A percentile compares a stretch with the other conserved stretches of the same genome.
These are phyloP conservation scores for Arachis monticola DNA, from an alignment of 331 rosid genomes.

Conservation along the genomic window DNA sequence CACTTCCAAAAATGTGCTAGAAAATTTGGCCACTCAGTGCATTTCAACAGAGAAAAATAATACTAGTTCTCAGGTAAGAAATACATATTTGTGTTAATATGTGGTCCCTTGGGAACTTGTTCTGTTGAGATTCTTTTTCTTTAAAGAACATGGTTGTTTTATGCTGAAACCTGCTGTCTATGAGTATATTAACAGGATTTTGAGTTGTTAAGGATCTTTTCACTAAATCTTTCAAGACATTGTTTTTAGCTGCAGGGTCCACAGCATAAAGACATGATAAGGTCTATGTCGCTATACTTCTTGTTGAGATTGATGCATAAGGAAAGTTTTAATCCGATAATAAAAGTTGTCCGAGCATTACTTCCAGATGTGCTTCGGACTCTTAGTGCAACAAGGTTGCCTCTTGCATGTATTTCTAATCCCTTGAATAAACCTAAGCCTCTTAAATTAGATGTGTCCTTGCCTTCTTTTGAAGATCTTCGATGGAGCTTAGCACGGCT, in stretches of 20 bases:
- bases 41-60: slow-evolving; percentile 33
- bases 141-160: slow-evolving; percentile 19
- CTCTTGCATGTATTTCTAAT: slow-evolving; percentile 83
- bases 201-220: slow-evolving; percentile 29
- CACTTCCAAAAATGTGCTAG: slow-evolving; percentile 42
- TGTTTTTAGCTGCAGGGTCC: slow-evolving; percentile 64
- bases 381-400: slow-evolving; percentile 56
- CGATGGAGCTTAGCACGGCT: slow-evolving; percentile 76
- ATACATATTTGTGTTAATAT: neutral
- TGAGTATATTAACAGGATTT: slow-evolving; percentile 30
- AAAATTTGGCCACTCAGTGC: slow-evolving; percentile 44
- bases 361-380: slow-evolving; percentile 56
- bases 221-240: slow-evolving; percentile 31
- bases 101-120: slow-evolving; percentile 19
- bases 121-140: slow-evolving; percentile 22
- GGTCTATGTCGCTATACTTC: slow-evolving; percentile 55
- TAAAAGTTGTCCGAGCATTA: slow-evolving; percentile 47
- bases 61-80: slow-evolving; percentile 57
- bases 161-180: slow-evolving; percentile 24
- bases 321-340: slow-evolving; percentile 46
- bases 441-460: slow-evolving; percentile 80
- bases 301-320: slow-evolving; percentile 53
- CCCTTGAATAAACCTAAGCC: slow-evolving; percentile 77
- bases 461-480: slow-evolving; percentile 75
- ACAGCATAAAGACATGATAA: slow-evolving; percentile 49